Conservation (phyloP, 2,329 filamentous ascomycete species). For the Gaeumannomyces tritici region DNA sequence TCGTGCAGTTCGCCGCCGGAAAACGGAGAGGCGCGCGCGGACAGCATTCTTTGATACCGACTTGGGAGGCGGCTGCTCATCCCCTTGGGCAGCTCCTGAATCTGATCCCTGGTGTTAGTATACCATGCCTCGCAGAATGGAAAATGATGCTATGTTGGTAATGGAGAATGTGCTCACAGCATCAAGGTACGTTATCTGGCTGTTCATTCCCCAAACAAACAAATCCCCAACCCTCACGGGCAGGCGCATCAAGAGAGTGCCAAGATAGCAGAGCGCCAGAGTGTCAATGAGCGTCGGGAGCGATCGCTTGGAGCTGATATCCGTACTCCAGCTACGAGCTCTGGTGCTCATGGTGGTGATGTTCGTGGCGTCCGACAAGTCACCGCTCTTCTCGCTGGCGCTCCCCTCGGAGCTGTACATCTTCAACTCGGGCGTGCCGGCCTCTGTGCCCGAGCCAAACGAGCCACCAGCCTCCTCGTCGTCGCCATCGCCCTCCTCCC, state of each 20-base stretch:
- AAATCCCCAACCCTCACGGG: slow-evolving; percentile 71
- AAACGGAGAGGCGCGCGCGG: slow-evolving; percentile 35
- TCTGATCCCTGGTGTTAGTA: slow-evolving; percentile 22
- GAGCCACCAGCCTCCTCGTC: background rate
- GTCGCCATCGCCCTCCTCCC: background rate
- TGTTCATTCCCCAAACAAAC: slow-evolving; percentile 54
- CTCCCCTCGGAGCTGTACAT: slow-evolving; percentile 5
- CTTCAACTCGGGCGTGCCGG: slow-evolving; percentile 1
- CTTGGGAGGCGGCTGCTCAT: slow-evolving; percentile 58
- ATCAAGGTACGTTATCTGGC: slow-evolving; percentile 62
- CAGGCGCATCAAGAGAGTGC: slow-evolving; percentile 62
- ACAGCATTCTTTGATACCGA: slow-evolving; percentile 49
- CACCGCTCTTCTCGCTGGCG: slow-evolving; percentile 24
- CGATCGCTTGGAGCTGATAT: slow-evolving; percentile 37
- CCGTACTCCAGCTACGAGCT: slow-evolving; percentile 32
- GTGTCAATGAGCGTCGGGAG: slow-evolving; percentile 65
- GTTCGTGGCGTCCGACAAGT: slow-evolving; percentile 14
- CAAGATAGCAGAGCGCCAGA: slow-evolving; percentile 72
- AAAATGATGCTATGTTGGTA: background rate
- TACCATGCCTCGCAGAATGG: background rate
- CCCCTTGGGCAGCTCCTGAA: slow-evolving; percentile 48
- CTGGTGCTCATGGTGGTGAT: slow-evolving; percentile 20
- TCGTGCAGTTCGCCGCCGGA: slow-evolving; percentile 52
- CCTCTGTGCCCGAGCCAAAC: background rate
- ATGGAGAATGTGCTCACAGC: slow-evolving; percentile 38